A percentile compares a stretch with the other conserved stretches of the same genome.
Evolutionary conservation across 2,329 filamentous ascomycete species (phyloP).

Genomic region (Ascochyta rabiei): DNA sequence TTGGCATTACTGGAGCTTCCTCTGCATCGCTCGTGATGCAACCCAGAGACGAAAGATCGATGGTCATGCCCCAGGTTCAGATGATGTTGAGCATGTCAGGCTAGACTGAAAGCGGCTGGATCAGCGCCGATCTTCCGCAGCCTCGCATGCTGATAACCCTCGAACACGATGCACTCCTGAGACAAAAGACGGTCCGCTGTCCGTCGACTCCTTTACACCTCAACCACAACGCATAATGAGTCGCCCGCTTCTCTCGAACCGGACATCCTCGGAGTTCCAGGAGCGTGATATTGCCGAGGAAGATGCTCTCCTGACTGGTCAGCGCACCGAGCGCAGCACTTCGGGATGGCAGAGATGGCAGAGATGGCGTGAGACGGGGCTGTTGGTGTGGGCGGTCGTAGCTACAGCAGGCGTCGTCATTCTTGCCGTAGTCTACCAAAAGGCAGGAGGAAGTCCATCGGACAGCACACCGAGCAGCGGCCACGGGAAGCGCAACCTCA

Average conservation of each 20-base stretch:
- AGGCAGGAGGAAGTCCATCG: conserved; percentile 46
- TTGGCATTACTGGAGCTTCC: no score
- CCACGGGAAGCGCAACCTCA: conserved; percentile 81
- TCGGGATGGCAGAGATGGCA: conserved; percentile 59
- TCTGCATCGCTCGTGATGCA: neutral
- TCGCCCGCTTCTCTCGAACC: conserved; percentile 60
- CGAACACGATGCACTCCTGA: conserved; percentile 12
- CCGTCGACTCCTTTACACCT: conserved; percentile 17
- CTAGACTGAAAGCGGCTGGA: conserved; percentile 18
- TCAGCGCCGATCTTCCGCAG: conserved; percentile 21
- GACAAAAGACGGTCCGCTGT: neutral
- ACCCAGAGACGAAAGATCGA: neutral
- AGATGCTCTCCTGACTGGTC: conserved; percentile 66
- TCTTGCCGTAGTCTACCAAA: conserved; percentile 80
- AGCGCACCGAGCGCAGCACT: conserved; percentile 45
- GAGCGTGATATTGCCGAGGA: conserved; percentile 65
- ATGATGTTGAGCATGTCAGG: conserved; percentile 17
- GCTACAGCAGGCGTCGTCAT: conserved; percentile 81
- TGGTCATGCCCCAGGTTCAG: conserved; percentile 18
- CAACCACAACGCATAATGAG: conserved; percentile 4
- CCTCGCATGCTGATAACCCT: conserved; percentile 4
- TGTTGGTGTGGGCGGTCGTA: conserved; percentile 82
- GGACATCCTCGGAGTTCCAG: conserved; percentile 60
- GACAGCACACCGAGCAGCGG: conserved; percentile 39
- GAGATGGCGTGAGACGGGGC: conserved; percentile 73